Evolutionary conservation across 371 early-diverging fungal genomes (phyloP), one percentile per base, ranked within the genome.

Genomic region (Circinella minor): DNA sequence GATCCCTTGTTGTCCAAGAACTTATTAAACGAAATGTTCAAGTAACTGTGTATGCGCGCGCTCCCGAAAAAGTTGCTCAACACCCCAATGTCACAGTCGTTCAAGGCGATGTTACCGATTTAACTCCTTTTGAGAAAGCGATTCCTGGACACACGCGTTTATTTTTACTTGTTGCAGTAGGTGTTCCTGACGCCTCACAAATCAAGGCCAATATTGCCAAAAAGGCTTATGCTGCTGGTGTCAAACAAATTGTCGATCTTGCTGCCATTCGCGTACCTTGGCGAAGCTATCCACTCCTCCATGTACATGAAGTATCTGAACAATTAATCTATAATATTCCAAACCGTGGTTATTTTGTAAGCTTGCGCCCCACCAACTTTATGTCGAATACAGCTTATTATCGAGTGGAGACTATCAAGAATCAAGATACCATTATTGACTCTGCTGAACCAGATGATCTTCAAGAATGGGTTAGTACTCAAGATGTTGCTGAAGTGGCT

Each of bases 281-380:
- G 51, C 51, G 51, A 51, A 51, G 17, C 15, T 51, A 51, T 7
- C 17, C 51, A 17, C 51, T 51, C 15, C 8, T n/a, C 51, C 14
- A 51, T n/a, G 15, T 15, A 8, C 51, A 17, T 51, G 51, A 51
- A 51, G 5, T 13, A 51, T 14, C 51, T 13, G 51, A 51, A n/a
- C 17, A 51, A 51, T 17, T 4, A 15, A 51, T 51, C 51, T 51
- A 17, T n/a, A 15, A 51, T n/a, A 17, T 51, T 5, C 51, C 51
- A 4, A 51, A 51, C 51, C 51, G 51, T n/a, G 51, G 51, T 51
- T 4, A 15, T n/a, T 51, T 13, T 51, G 78, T 82, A 3, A 46
- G 78, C 3, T 70, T 82, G 8, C 76, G 82, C 18, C 82, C 82
- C 3, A 70, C 66, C 59, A 61, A 67, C 0, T 82, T 82, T 69